Evolutionary conservation across 1,139 yeast species (phyloP).

Genomic region (Geotrichum aggregatum): DNA sequence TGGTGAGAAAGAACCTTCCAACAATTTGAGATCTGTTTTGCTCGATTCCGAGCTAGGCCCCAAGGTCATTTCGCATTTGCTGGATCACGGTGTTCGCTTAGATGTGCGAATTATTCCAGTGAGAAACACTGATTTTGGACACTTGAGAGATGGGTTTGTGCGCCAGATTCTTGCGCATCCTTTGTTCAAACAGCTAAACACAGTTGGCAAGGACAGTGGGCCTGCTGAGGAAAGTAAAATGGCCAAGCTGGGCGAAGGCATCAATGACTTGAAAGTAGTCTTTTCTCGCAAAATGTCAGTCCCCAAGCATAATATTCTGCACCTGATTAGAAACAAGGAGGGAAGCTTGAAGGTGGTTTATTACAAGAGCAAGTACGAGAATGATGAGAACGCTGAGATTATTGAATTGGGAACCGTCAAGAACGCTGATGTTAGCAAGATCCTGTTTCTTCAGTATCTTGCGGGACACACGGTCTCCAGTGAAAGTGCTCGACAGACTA

Average conservation of each 20-base stretch:
- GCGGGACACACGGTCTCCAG: slow-evolving; percentile 60
- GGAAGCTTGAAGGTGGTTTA: slow-evolving; percentile 50
- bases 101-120: slow-evolving; percentile 77
- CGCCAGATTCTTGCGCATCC: slow-evolving; percentile 66
- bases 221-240: slow-evolving; percentile 25
- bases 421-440: slow-evolving; percentile 47
- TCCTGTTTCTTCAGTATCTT: slow-evolving; percentile 57
- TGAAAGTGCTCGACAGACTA: slow-evolving; percentile 36
- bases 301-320: slow-evolving; percentile 58
- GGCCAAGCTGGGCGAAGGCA: slow-evolving; percentile 36
- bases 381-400: slow-evolving; percentile 34
- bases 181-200: slow-evolving; percentile 40
- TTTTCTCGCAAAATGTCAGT: slow-evolving; percentile 41
- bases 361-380: slow-evolving; percentile 36
- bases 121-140: slow-evolving; percentile 84
- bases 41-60: slow-evolving; percentile 54
- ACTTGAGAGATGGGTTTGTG: slow-evolving; percentile 82
- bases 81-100: slow-evolving; percentile 59
- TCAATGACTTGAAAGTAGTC: slow-evolving; percentile 38
- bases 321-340: slow-evolving; percentile 45
- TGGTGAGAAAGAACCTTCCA: slow-evolving; percentile 29
- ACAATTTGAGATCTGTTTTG: slow-evolving; percentile 55
- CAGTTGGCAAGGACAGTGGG: slow-evolving; percentile 23
- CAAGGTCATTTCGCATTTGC: slow-evolving; percentile 50
- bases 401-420: slow-evolving; percentile 38